These are phyloP conservation scores for Colletotrichum musae DNA, from an alignment of 2,329 filamentous ascomycete species.

Conservation along the genomic window DNA sequence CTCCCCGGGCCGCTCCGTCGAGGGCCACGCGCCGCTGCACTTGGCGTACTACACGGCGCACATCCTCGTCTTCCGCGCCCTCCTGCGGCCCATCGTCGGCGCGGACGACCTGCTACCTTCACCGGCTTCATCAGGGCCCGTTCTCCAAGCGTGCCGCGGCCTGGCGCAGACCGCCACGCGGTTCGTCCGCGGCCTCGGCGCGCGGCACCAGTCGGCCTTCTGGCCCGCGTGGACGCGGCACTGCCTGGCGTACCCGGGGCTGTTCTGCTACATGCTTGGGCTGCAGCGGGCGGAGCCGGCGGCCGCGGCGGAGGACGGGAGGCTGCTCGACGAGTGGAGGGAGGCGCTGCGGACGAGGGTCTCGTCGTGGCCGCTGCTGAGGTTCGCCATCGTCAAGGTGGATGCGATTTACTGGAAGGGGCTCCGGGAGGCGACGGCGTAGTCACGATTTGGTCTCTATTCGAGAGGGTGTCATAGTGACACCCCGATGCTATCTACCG, in stretches of 20 bases:
- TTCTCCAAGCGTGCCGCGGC: constrained; percentile 41
- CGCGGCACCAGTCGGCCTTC: constrained; percentile 42
- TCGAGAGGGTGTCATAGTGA: not conserved
- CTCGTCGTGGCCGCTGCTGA: constrained; percentile 43
- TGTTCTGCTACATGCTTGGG: constrained; percentile 43
- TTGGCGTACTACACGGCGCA: not conserved
- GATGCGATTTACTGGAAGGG: constrained; percentile 45
- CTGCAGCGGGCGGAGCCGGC: constrained; percentile 36
- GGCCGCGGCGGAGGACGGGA: constrained; percentile 26
- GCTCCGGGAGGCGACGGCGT: not conserved
- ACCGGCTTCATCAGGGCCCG: constrained; percentile 5
- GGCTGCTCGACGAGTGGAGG: constrained; percentile 42
- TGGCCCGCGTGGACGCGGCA: constrained; percentile 43
- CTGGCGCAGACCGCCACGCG: constrained; percentile 39
- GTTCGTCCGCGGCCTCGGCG: constrained; percentile 41
- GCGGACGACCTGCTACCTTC: not conserved
- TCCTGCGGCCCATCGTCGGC: not conserved
- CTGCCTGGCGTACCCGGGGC: constrained; percentile 42
- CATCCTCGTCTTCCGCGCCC: not conserved
- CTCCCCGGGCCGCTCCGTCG: not conserved
- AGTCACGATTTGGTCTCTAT: not conserved
- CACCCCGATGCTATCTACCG: not conserved
- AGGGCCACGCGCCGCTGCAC: not conserved
- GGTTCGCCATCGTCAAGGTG: constrained; percentile 44
- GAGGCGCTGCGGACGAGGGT: constrained; percentile 42